These are phyloP conservation scores for Tetrahymena thermophila DNA, from an alignment of 73 alveolate genomes.

Conservation along the genomic window DNA sequence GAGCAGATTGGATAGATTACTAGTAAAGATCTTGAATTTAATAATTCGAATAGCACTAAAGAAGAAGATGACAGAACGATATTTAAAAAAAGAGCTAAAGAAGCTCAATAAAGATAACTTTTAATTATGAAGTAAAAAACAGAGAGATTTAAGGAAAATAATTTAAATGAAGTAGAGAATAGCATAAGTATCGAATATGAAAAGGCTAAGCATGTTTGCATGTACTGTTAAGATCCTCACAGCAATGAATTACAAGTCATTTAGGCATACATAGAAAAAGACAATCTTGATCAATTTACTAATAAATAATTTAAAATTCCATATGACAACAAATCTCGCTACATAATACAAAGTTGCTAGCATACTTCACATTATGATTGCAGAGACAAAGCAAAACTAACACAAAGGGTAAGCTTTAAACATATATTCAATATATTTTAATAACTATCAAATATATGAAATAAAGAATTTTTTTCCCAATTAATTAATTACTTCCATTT, in stretches of 20 bases:
- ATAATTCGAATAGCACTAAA: neutral
- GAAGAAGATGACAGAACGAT: neutral
- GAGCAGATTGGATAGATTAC: neutral
- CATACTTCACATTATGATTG: neutral
- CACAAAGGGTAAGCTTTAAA: neutral
- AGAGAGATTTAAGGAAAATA: neutral
- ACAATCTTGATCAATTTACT: neutral
- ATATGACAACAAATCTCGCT: neutral
- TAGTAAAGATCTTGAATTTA: neutral
- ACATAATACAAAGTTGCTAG: neutral
- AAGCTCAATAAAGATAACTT: neutral
- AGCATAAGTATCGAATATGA: neutral
- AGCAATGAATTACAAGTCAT: neutral
- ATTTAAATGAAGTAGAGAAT: neutral
- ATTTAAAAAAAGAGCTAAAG: neutral
- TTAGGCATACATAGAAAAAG: neutral
- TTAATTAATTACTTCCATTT: too few species aligned
- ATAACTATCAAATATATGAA: too few species aligned
- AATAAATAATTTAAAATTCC: neutral
- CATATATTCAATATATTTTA: too few species aligned
- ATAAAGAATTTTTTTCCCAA: too few species aligned
- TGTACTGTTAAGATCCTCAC: neutral
- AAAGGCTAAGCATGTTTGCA: neutral
- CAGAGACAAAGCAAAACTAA: neutral
- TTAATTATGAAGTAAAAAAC: neutral